Percentiles rank a stretch among this genome's conserved stretches.
These are phyloP conservation scores for Aspergillus mulundensis DNA, from an alignment of 495 filamentous ascomycete genomes.

Conservation along the genomic window DNA sequence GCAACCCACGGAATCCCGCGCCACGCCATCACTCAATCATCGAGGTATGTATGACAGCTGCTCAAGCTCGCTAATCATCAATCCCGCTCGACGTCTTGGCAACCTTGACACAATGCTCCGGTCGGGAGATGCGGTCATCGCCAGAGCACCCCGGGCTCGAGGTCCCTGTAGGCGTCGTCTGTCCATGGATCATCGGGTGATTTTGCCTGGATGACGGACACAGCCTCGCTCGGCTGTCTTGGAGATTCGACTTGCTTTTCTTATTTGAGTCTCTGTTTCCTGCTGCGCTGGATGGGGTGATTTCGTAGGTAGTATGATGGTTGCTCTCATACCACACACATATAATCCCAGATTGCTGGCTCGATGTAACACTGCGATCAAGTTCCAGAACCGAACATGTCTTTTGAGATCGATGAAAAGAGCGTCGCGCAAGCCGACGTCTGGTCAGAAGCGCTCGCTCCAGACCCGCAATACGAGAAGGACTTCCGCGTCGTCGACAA, in stretches of 20 bases:
- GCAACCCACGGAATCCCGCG: not conserved
- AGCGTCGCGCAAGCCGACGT: not conserved
- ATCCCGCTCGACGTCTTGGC: not conserved
- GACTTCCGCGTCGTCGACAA: slow-evolving; percentile 66
- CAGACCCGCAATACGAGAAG: slow-evolving; percentile 1
- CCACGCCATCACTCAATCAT: not conserved
- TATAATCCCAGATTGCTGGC: too few relatives aligned
- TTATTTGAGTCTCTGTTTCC: not conserved
- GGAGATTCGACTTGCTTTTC: not conserved
- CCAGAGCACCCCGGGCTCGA: not conserved
- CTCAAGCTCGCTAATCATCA: not conserved
- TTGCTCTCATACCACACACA: too few relatives aligned
- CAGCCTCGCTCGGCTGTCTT: not conserved
- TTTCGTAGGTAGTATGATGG: too few relatives aligned
- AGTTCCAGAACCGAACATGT: not conserved
- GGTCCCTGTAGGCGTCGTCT: not conserved
- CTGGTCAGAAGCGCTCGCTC: not conserved
- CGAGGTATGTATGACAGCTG: not conserved
- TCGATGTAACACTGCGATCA: not conserved
- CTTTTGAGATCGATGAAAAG: not conserved
- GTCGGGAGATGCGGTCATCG: not conserved
- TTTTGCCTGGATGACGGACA: not conserved
- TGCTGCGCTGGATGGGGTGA: not conserved
- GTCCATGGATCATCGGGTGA: not conserved
- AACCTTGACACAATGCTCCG: not conserved